Percentiles rank a stretch among this genome's conserved stretches.
phyloP scores from a whole-genome alignment of 2,329 filamentous ascomycete genomes.

The Neobulgaria alba region DNA sequence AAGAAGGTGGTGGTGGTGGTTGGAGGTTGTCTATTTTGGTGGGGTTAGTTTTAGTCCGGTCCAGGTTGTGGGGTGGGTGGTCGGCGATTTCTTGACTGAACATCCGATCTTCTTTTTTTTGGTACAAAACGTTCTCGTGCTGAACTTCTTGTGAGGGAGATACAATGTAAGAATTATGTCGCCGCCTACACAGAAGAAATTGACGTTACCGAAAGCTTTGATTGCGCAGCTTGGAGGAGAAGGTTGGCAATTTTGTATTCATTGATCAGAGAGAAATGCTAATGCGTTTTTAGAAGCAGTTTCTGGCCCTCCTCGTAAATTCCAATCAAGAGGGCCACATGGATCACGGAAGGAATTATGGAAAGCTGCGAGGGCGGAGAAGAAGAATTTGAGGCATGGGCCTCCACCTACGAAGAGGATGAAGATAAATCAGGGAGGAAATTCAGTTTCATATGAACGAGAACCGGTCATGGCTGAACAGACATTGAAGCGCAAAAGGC shows the following conservation, averaged over 20 bases:
- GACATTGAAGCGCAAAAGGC: constrained; percentile 1
- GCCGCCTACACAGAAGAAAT: constrained; percentile 28
- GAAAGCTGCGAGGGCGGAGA: constrained; percentile 26
- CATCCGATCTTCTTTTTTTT: constrained; percentile 7
- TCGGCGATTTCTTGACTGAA: constrained; percentile 6
- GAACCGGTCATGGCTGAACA: neutral
- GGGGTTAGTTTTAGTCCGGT: constrained; percentile 4
- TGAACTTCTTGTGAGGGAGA: neutral
- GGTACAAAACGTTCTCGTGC: constrained; percentile 2
- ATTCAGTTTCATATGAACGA: constrained; percentile 1
- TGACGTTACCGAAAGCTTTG: constrained; percentile 36
- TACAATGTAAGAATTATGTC: constrained; percentile 13
- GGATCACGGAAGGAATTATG: constrained; percentile 27
- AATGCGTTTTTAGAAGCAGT: constrained; percentile 13
- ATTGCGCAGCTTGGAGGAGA: constrained; percentile 36
- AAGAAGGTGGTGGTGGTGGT: no score
- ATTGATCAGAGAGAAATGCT: constrained; percentile 3
- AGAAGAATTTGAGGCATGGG: constrained; percentile 21
- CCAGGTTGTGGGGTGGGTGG: constrained; percentile 12
- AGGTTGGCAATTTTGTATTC: constrained; percentile 16
- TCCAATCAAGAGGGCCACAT: constrained; percentile 8
- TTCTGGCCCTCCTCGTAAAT: constrained; percentile 14
- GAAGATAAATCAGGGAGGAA: constrained; percentile 16
- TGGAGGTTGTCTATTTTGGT: no score
- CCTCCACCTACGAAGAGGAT: constrained; percentile 21